A percentile compares a stretch with the other conserved stretches of the same genome.
These are phyloP conservation scores for Aspergillus hancockii DNA, from an alignment of 495 filamentous ascomycete genomes.

Conservation along the genomic window DNA sequence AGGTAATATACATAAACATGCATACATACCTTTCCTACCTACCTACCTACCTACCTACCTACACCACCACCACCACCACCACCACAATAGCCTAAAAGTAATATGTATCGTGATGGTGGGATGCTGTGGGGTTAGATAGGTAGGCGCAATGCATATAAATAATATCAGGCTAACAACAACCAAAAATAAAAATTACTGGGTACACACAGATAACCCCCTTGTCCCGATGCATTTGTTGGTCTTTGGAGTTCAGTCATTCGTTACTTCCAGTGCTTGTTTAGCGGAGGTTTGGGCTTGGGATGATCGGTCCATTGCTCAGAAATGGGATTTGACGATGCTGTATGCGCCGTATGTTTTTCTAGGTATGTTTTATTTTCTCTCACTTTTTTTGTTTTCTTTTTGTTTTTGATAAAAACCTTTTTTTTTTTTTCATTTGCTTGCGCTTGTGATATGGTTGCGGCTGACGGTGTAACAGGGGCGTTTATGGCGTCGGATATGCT, in stretches of 20 bases:
- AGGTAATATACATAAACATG: slow-evolving; percentile 35
- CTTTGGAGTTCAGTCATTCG: slow-evolving; percentile 65
- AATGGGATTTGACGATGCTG: slow-evolving; percentile 57
- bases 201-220: slow-evolving; percentile 54
- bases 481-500: slow-evolving; percentile 60
- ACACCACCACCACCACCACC: too few species aligned
- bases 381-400: neutral
- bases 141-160: neutral
- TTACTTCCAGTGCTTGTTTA: slow-evolving; percentile 74
- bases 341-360: slow-evolving; percentile 74
- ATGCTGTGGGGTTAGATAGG: neutral
- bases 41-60: too few species aligned
- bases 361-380: slow-evolving; percentile 50
- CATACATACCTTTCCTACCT: too few species aligned
- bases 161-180: neutral
- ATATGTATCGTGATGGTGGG: slow-evolving; percentile 15
- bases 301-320: slow-evolving; percentile 55
- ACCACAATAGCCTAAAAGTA: neutral
- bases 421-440: neutral
- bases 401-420: slow-evolving; percentile 6
- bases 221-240: slow-evolving; percentile 66
- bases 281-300: slow-evolving; percentile 58
- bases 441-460: slow-evolving; percentile 5
- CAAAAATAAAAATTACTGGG: neutral
- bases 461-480: slow-evolving; percentile 38